A percentile compares a stretch with the other conserved stretches of the same genome.
Conservation (phyloP, 306 rosid genomes). For the Trifolium subterraneum region DNA sequence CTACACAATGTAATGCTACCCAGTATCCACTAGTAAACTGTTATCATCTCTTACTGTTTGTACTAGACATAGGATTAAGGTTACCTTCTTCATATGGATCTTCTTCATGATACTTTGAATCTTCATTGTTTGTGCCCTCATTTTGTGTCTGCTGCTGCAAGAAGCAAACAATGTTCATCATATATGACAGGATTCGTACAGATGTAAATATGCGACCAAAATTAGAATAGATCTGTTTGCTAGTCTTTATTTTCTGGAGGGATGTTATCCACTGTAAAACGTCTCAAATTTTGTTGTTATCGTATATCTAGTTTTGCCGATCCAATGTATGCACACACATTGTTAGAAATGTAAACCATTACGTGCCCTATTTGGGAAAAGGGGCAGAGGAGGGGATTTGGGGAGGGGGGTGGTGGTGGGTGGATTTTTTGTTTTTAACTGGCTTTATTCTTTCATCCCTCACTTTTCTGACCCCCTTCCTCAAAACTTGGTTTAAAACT, state of each 20-base stretch:
- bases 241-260: neutral
- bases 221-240: neutral
- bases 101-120: conserved; percentile 44
- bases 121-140: conserved; percentile 44
- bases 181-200: conserved; percentile 20
- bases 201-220: conserved; percentile 1
- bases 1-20: conserved; percentile 29
- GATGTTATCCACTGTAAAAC: neutral
- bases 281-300: neutral
- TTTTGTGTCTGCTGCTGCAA: conserved; percentile 60
- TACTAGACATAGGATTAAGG: conserved; percentile 29
- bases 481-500: conserved; percentile 6
- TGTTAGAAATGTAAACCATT: conserved; percentile 28
- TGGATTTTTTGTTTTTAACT: neutral
- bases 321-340: neutral
- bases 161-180: conserved; percentile 39
- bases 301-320: conserved; percentile 17
- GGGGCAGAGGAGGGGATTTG: conserved; percentile 2
- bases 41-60: conserved; percentile 10
- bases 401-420: conserved; percentile 1
- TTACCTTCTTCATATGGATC: conserved; percentile 65
- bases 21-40: neutral
- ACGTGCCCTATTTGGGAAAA: conserved; percentile 12
- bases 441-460: conserved; percentile 19
- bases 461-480: neutral